Conservation (phyloP, 495 filamentous ascomycete species). For the Podospora didyma region DNA sequence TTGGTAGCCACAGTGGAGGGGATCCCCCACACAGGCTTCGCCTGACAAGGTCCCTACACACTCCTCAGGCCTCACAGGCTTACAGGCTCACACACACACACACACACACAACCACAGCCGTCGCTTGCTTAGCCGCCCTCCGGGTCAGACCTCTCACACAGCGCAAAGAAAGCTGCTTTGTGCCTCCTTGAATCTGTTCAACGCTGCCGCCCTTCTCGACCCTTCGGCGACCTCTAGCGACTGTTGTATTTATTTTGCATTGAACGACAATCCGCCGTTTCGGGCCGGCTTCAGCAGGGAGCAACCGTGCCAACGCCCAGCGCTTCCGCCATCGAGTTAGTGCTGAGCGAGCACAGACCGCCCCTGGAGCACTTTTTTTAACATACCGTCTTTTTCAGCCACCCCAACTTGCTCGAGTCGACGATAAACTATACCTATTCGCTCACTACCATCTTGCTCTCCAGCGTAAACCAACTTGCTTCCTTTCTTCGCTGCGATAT, state of each 20-base stretch:
- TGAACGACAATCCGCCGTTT: neutral
- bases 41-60: too few relatives aligned
- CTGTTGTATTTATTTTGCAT: neutral
- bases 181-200: neutral
- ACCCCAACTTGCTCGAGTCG: neutral
- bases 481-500: neutral
- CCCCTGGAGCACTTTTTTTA: neutral
- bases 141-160: conserved; percentile 7
- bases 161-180: neutral
- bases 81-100: neutral
- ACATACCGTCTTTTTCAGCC: neutral
- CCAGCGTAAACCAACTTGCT: neutral
- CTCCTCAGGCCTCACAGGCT: too few relatives aligned
- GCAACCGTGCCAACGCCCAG: neutral
- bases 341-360: neutral
- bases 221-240: neutral
- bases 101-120: neutral
- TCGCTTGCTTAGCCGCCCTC: conserved; percentile 2
- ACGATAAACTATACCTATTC: neutral
- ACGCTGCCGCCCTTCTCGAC: conserved; percentile 3
- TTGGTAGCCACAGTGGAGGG: too few relatives aligned
- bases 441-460: neutral
- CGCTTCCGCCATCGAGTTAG: neutral
- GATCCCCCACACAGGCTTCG: too few relatives aligned
- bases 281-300: neutral